A percentile compares a stretch with the other conserved stretches of the same genome.
Evolutionary conservation across 148 eudicot species (phyloP).

Genomic region (Rhododendron ferrugineum): DNA sequence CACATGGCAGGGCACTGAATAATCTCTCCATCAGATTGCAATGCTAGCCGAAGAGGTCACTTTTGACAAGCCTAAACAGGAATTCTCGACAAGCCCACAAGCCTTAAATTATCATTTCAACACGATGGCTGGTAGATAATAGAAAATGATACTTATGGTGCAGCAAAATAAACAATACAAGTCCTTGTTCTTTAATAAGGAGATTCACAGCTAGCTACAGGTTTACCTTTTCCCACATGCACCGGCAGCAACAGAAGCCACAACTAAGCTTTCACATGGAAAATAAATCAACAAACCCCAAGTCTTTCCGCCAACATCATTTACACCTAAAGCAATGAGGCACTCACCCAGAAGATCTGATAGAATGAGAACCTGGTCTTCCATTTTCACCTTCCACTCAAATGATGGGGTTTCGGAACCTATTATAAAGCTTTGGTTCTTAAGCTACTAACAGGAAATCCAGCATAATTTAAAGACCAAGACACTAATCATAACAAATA

Average conservation of each 20-base stretch:
- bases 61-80: not conserved
- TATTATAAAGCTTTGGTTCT: constrained; percentile 13
- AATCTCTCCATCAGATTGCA: not conserved
- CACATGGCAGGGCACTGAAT: too few species aligned
- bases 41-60: not conserved
- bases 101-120: not conserved
- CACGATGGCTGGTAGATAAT: not conserved
- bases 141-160: not conserved
- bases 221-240: not conserved
- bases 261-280: not conserved
- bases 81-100: not conserved
- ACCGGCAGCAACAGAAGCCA: constrained; percentile 4
- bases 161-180: constrained; percentile 23
- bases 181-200: constrained; percentile 1
- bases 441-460: constrained; percentile 9
- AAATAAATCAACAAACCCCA: not conserved
- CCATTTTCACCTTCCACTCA: not conserved
- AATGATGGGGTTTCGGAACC: not conserved
- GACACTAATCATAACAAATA: not conserved
- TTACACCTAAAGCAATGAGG: not conserved
- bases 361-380: constrained; percentile 5
- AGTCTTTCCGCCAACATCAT: not conserved
- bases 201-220: not conserved
- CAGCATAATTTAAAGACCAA: constrained; percentile 10
- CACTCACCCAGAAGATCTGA: not conserved